Base-by-base conservation (phyloP, 2,329 filamentous ascomycete species). In the Claviceps paspali region DNA sequence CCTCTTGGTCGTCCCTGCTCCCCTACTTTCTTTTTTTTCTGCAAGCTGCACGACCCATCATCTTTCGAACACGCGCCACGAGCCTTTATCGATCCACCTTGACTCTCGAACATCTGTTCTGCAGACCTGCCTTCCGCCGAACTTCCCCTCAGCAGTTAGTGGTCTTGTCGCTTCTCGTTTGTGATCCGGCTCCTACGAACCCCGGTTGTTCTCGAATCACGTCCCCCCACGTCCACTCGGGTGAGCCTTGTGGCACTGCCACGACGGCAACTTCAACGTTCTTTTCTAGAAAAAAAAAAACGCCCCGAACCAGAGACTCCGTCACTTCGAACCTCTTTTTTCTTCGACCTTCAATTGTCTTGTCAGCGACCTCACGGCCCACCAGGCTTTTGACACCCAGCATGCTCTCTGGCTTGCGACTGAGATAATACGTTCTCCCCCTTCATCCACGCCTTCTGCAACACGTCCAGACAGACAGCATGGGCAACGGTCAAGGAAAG, bases 401-500 rank as follows among this genome's bases (percentile, higher is more conserved):
- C 35, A 51, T 53, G 50, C 48, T 44, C 38, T 35, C 47, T 46
- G 41, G 40, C 39, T 38, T 37, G 33, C 43, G 39, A 35, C 39
- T 28, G 32, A 44, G 38, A 44, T 55, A 52, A 47, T 46, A 40
- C 40, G 33, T 35, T 33, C 23, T 38, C 18, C 36, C 47, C 42
- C 42, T 45, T 48, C 46, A 23, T 36, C 26, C 38, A 47, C 41
- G 44, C 46, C 52, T 44, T 45, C 40, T 43, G 38, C 40, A 48
- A 46, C 47, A 41, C 41, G 47, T 45, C 41, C 44, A 43, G 43
- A 37, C 45, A 94, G 91, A 37, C 45, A 94, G 91, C 5, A 96
- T 96, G 88, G 88, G 88, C 58, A 95, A 96, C 65, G 82, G 79
- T 57, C 86, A 88, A 63, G 87, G 87, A 62, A 95, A 95, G 62